These are phyloP conservation scores for Coelastrella sp. DNA, from an alignment of 139 green algal species.

Conservation along the genomic window DNA sequence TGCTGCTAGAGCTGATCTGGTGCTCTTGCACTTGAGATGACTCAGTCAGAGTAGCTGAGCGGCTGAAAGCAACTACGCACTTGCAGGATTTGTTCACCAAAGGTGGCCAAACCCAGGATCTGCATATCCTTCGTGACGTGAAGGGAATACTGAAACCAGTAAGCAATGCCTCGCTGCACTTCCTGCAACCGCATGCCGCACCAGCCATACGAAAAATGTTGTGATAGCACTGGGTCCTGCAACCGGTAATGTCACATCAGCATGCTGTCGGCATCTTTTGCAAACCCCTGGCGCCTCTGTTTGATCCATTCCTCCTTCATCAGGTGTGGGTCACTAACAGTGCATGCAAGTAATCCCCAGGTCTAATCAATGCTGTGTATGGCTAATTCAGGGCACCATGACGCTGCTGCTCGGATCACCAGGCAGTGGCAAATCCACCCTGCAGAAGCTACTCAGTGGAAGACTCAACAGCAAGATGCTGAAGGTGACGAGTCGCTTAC, in stretches of 20 bases:
- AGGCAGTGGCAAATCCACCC: conserved; percentile 29
- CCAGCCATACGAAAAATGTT: not conserved
- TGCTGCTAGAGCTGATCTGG: no score
- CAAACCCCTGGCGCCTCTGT: no score
- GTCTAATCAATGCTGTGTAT: not conserved
- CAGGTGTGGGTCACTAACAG: not conserved
- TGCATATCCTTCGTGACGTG: conserved; percentile 14
- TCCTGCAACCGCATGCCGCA: not conserved
- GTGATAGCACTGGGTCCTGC: no score
- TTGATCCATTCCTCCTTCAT: not conserved
- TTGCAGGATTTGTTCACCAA: conserved; percentile 26
- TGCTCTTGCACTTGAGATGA: no score
- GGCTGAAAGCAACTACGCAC: no score
- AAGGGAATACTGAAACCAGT: conserved; percentile 40
- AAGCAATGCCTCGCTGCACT: not conserved
- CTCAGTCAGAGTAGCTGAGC: no score
- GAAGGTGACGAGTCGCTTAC: not conserved
- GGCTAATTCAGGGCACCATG: conserved; percentile 23
- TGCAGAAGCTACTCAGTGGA: conserved; percentile 33
- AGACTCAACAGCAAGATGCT: conserved; percentile 2
- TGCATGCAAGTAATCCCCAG: not conserved
- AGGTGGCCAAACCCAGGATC: conserved; percentile 25
- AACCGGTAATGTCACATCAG: not conserved
- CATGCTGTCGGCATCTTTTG: no score
- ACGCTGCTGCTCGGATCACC: conserved; percentile 31